Evolutionary conservation across 768 basidiomycete species (phyloP), one percentile per base, ranked within the genome.

Genomic region (Coprinellus aureogranulatus): DNA sequence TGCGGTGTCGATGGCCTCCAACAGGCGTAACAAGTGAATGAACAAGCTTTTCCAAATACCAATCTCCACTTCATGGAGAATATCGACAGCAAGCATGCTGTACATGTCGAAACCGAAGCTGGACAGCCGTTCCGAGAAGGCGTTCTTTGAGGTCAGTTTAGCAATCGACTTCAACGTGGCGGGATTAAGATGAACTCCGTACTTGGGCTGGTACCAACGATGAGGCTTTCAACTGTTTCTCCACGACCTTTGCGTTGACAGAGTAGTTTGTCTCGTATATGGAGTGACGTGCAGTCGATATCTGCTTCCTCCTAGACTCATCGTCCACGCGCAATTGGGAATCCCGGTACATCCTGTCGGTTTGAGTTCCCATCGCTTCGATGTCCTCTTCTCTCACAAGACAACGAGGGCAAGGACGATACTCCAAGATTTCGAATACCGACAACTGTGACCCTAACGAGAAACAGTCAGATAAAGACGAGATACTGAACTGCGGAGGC

Each of bases 1-100:
- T 18, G 62, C 58, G 14, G 51, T 26, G 4, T 64, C 65, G 30
- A 59, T 28, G 12, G 67, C 57, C 55, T 67, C 52, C 0, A 76
- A 57, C 8, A 77, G 61, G 0, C 70, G 68, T 3, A 77, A 55
- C 0, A 77, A 60, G 49, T 78, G 77, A 1, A 56, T 68, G 47
- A 77, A 72, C 3, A 72, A 26, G 1, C 68, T 59, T 55, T 76
- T 79, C 71, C 70, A 75, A 1, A 71, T 66, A 9, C 75, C 73
- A 11, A 77, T 57, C 55, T 77, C 74, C 45, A 77, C 67, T 55
- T 78, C 75, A 57, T 77, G 77, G 44, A 79, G 40, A 2, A 77
- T 52, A 58, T 78, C 75, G 0, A 68, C 64, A 0, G 69, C 68
- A 30, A 76, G 67, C 48, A 74, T 67, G 2, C 39, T 1, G 34